phyloP scores from a whole-genome alignment of 202 grass and related monocot genomes.

The Eragrostis tef region DNA sequence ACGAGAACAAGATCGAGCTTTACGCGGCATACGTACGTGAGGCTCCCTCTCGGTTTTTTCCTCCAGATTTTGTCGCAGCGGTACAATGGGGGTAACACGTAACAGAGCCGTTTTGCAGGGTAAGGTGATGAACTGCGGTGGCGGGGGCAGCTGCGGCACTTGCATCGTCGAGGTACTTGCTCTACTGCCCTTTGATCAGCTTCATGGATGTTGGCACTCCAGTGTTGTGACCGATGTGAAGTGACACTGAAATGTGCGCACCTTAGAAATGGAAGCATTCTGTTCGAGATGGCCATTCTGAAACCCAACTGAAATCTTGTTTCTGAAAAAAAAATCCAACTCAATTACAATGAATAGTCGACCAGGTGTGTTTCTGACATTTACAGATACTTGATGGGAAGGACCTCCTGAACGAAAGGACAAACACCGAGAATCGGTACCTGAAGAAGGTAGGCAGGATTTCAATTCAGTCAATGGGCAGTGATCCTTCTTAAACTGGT shows the following conservation, averaged over 20 bases:
- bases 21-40: conserved; percentile 86
- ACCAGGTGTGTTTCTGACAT: conserved; percentile 29
- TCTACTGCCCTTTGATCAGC: background rate
- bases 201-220: background rate
- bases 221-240: background rate
- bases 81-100: background rate
- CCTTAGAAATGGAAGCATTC: background rate
- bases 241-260: background rate
- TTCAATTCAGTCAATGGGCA: background rate
- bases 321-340: background rate
- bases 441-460: conserved; percentile 69
- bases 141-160: conserved; percentile 88
- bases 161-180: conserved; percentile 80
- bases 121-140: conserved; percentile 97
- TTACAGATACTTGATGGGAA: conserved; percentile 76
- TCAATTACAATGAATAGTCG: conserved; percentile 23
- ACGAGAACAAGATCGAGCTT: conserved; percentile 85
- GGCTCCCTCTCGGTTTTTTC: background rate
- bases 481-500: background rate
- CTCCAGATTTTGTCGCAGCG: background rate
- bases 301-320: background rate
- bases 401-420: conserved; percentile 79
- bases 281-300: background rate
- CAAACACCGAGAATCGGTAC: conserved; percentile 65
- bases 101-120: conserved; percentile 52